phyloP scores from a whole-genome alignment of 2,329 filamentous ascomycete species.

The Pyricularia sp. region DNA sequence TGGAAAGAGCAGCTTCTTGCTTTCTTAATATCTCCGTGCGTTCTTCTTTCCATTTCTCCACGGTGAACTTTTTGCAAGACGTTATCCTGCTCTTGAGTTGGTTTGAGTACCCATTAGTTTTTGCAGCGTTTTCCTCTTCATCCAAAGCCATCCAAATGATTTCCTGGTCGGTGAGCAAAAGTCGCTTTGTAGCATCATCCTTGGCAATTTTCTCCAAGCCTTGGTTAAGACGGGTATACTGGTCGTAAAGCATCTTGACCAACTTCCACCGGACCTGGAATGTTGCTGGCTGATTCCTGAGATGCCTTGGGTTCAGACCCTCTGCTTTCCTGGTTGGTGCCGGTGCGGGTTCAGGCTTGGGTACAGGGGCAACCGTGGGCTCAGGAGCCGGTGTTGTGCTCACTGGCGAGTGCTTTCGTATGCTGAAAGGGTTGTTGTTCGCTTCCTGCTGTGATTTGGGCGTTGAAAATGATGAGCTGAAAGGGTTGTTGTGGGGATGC shows the following conservation, averaged over 20 bases:
- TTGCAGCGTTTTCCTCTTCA: constrained; percentile 68
- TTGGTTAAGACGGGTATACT: constrained; percentile 54
- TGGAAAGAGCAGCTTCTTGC: not conserved
- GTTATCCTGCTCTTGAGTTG: constrained; percentile 72
- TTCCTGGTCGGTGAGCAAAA: constrained; percentile 50
- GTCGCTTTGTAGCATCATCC: constrained; percentile 31
- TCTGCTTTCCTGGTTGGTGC: constrained; percentile 27
- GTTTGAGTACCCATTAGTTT: constrained; percentile 63
- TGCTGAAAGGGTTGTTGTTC: not conserved
- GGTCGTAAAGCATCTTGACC: constrained; percentile 50
- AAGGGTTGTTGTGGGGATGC: not conserved
- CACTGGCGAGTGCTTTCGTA: not conserved
- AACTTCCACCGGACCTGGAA: constrained; percentile 44
- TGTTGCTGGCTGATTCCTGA: constrained; percentile 43
- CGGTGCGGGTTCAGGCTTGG: not conserved
- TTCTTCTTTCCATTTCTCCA: constrained; percentile 58
- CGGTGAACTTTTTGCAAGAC: constrained; percentile 60
- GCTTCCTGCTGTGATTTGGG: not conserved
- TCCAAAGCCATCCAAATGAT: constrained; percentile 58
- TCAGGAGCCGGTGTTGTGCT: not conserved
- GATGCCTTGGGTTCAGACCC: constrained; percentile 52
- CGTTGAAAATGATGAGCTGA: not conserved
- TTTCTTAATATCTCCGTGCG: constrained; percentile 16
- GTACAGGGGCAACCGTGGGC: not conserved
- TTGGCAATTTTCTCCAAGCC: constrained; percentile 41